Evolutionary conservation across 164 flowering plant genomes (phyloP), one percentile per base, ranked within the genome.

Genomic region (Sedum album): DNA sequence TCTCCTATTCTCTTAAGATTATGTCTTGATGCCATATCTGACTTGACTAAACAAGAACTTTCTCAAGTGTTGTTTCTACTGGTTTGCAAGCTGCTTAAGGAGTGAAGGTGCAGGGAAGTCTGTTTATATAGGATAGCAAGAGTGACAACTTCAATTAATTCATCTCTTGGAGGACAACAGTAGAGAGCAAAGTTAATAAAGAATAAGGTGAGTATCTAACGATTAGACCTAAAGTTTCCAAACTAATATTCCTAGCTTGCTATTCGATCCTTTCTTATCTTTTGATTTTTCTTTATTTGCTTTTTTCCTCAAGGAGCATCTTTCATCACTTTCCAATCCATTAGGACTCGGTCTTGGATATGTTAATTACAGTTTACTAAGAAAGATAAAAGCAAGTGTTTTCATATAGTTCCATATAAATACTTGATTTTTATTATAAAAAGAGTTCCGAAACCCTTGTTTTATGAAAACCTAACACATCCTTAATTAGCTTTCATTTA

Each of bases 1-100:
- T 57, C 62, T 57, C 62, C 62, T 13, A 57, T 57, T 28, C 62
- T 28, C 62, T 28, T 28, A 30, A 57, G 31, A 55, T 11, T 55
- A 23, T 55, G 18, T 20, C 62, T 57, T 26, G 62, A 57, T 26
- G 62, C 33, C 62, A 57, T 57, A 13, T 21, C 49, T 44, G 49
- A 44, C 20, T 51, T 5, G 26, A 23, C 23, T 21, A 0, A n/a
- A 6, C 57, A 51, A 51, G 57, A 51, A 51, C 25, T 51, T 14
- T 21, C 57, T n/a, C 57, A 5, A 51, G 25, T n/a, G 57, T n/a
- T n/a, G 57, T 17, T 48, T 8, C 18, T 48, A 18, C 0, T 51
- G 25, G 26, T 51, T 51, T 51, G 57, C n/a, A n/a, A n/a, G 57
- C 26, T 51, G 57, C 57, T 51, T 51, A n/a, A 11, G 57, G 26